Evolutionary conservation across 345 rosid genomes (phyloP).

Genomic region (Populus tremula): DNA sequence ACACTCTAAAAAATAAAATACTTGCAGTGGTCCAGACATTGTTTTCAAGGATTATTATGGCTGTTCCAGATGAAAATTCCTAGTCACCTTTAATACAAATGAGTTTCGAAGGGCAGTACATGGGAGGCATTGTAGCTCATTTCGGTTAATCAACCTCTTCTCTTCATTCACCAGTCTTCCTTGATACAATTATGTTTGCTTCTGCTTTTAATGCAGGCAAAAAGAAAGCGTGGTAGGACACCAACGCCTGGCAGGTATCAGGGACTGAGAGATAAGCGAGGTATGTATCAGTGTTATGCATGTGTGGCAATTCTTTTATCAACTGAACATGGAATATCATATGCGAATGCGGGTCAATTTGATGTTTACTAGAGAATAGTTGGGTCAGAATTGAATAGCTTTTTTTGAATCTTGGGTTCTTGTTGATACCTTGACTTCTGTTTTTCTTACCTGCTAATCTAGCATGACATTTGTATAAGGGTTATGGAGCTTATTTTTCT

Average conservation of each 20-base stretch:
- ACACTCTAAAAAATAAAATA: neutral
- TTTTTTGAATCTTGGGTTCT: neutral
- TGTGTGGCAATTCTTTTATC: neutral
- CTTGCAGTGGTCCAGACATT: neutral
- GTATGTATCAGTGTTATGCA: constrained; percentile 19
- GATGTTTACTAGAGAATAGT: neutral
- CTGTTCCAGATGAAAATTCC: constrained; percentile 1
- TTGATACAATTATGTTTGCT: neutral
- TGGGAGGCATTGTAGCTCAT: neutral
- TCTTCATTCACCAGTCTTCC: neutral
- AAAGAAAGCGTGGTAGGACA: constrained; percentile 59
- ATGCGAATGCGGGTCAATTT: neutral
- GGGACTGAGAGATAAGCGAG: constrained; percentile 50
- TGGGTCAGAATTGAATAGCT: neutral
- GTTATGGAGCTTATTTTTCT: neutral
- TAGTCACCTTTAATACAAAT: neutral
- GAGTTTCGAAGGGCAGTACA: constrained; percentile 3
- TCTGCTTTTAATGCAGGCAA: constrained; percentile 45
- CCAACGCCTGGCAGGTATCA: constrained; percentile 66
- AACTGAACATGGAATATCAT: neutral
- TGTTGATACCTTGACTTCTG: neutral
- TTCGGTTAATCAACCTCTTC: neutral
- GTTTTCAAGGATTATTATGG: neutral
- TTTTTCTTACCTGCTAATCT: neutral
- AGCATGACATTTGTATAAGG: neutral